Percentiles rank a stretch among this genome's conserved stretches.
Conservation (phyloP, 768 basidiomycete species). For the Rhodotorula diobovata region DNA sequence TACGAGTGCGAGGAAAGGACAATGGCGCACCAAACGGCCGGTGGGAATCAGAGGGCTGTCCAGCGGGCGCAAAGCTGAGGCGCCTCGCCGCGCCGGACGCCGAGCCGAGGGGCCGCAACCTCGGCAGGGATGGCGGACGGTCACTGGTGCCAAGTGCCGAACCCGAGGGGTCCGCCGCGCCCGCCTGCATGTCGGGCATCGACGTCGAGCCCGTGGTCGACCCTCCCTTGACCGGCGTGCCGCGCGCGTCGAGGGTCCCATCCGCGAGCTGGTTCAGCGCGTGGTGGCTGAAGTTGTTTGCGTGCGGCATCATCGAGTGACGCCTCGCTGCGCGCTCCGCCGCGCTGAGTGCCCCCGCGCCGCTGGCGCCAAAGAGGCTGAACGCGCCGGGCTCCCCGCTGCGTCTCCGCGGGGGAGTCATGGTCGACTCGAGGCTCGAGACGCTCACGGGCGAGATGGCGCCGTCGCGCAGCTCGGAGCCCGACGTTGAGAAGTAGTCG, state of each 20-base stretch:
- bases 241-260: background rate
- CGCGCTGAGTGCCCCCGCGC: background rate
- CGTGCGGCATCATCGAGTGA: conserved; percentile 33
- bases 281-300: conserved; percentile 19
- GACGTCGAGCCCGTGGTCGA: conserved; percentile 7
- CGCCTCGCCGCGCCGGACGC: background rate
- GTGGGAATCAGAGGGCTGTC: background rate
- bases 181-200: conserved; percentile 21
- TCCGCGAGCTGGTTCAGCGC: background rate
- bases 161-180: background rate
- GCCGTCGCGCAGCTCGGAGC: conserved; percentile 18
- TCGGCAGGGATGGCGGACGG: conserved; percentile 16
- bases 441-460: background rate
- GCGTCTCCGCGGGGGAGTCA: conserved; percentile 18
- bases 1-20: background rate
- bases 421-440: background rate
- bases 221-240: background rate
- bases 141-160: background rate
- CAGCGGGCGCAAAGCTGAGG: background rate
- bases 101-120: conserved; percentile 10
- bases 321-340: background rate
- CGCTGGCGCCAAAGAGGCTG: conserved; percentile 19
- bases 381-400: conserved; percentile 3
- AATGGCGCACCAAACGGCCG: conserved; percentile 2
- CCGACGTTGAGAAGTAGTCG: conserved; percentile 31